These are phyloP conservation scores for Tremella mesenterica DNA, from an alignment of 768 basidiomycete species.

Conservation along the genomic window DNA sequence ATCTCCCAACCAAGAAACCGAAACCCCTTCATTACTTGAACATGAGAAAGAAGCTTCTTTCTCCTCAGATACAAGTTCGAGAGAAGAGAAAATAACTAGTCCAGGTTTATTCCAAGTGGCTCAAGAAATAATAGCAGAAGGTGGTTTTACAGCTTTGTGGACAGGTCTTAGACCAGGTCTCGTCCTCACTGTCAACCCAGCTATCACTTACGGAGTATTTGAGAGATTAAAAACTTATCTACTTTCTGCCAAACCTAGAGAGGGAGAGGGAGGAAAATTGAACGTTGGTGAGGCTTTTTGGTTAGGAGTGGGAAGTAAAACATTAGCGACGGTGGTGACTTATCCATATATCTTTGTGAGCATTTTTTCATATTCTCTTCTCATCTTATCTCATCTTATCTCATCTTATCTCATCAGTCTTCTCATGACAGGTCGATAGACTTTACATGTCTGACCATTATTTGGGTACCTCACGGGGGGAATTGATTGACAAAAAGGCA, in stretches of 20 bases:
- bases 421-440: background rate
- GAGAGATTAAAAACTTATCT: slow-evolving; percentile 77
- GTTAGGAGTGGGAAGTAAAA: slow-evolving; percentile 88
- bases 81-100: slow-evolving; percentile 44
- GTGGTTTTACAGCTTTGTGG: slow-evolving; percentile 63
- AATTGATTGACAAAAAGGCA: slow-evolving; percentile 36
- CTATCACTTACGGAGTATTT: slow-evolving; percentile 92
- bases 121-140: slow-evolving; percentile 64
- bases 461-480: no score
- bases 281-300: slow-evolving; percentile 69
- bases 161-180: slow-evolving; percentile 82
- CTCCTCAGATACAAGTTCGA: no score
- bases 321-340: slow-evolving; percentile 79
- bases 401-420: no score
- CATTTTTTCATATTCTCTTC: background rate
- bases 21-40: no score
- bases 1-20: background rate
- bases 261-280: slow-evolving; percentile 52
- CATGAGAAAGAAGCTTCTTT: no score
- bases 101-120: slow-evolving; percentile 67
- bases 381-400: background rate
- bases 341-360: slow-evolving; percentile 44
- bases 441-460: no score
- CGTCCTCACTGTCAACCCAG: slow-evolving; percentile 93
- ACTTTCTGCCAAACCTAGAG: slow-evolving; percentile 44